Evolutionary conservation across 2,329 filamentous ascomycete genomes (phyloP), one percentile per base, ranked within the genome.

Genomic region (Graphilbum fragrans): DNA sequence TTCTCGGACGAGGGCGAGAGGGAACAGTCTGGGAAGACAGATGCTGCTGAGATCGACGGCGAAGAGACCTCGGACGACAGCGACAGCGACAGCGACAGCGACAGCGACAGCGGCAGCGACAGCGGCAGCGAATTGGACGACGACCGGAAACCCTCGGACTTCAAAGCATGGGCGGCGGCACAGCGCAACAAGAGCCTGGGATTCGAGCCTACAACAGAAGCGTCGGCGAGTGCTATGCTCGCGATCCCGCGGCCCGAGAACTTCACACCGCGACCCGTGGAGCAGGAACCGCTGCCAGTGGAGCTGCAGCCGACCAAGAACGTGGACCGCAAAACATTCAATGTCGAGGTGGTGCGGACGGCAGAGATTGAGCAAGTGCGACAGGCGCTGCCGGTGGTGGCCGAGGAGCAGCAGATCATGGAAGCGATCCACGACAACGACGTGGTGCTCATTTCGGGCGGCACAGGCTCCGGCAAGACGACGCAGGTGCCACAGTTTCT

Each of bases 341-440:
- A 79, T 46, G 80, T 95, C 2, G 60, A 74, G 2, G 79, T 95
- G 3, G 64, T 74, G 32, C 76, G 92, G 43, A 65, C 74, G 1
- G 64, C 78, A 5, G 80, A 82, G 17, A 82, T 96, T 19, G 86
- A 95, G 56, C 74, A 80, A 37, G 76, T 80, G 11, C 78, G 92
- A 12, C 60, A 93, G 37, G 77, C 83, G 42, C 70, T 98, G 16
- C 92, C 92, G 0, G 85, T 98, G 1, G 86, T 96, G 2, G 85
- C 85, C 2, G 88, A 96, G 58, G 92, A 98, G 59, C 92, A 98
- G 56, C 87, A 82, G 53, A 88, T 98, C 23, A 96, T 98, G 88
- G 92, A 98, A 61, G 87, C 88, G 1, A 86, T 98, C 38, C 82
- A 95, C 60, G 90, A 90, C 56, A 83, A 95, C 57, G 75, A 90